These are phyloP conservation scores for Apiotrichum akiyoshidainum DNA, from an alignment of 1,284 basidiomycete species.

Conservation along the genomic window DNA sequence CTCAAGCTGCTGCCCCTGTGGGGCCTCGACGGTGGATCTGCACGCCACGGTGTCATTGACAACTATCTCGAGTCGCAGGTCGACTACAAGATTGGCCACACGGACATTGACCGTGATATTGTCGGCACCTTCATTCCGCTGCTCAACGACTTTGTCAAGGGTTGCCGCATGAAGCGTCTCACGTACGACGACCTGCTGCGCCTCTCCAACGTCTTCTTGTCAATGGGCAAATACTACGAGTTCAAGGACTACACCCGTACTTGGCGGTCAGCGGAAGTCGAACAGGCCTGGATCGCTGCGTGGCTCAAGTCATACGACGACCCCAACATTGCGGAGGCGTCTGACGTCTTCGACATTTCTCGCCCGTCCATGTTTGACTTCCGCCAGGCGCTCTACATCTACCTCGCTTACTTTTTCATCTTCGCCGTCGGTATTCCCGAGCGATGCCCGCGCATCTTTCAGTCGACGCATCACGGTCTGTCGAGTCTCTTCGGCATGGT, in stretches of 20 bases:
- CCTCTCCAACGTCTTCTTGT: slow-evolving; percentile 13
- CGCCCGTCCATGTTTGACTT: slow-evolving; percentile 14
- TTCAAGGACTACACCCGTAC: slow-evolving; percentile 14
- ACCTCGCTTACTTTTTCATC: slow-evolving; percentile 18
- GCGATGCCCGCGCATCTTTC: slow-evolving; percentile 15
- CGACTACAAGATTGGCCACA: slow-evolving; percentile 13
- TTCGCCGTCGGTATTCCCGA: slow-evolving; percentile 15
- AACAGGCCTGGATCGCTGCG: slow-evolving; percentile 12
- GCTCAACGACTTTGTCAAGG: slow-evolving; percentile 14
- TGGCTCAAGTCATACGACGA: slow-evolving; percentile 14
- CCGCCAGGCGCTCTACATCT: slow-evolving; percentile 15
- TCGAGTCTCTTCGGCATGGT: slow-evolving; percentile 14
- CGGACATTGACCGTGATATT: slow-evolving; percentile 14
- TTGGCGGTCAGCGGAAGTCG: slow-evolving; percentile 11
- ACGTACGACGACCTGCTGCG: slow-evolving; percentile 3
- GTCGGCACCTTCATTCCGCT: slow-evolving; percentile 12
- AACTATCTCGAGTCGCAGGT: slow-evolving; percentile 18
- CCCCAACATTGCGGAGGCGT: slow-evolving; percentile 10
- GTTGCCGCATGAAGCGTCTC: slow-evolving; percentile 12
- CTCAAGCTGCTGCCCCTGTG: slow-evolving; percentile 17
- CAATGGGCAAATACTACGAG: slow-evolving; percentile 16
- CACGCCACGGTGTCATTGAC: slow-evolving; percentile 12
- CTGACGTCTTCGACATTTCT: slow-evolving; percentile 11
- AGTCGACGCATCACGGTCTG: slow-evolving; percentile 15
- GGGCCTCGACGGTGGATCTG: slow-evolving; percentile 15